Conservation (phyloP, 768 basidiomycete genomes). For the Coprinellus micaceus region DNA sequence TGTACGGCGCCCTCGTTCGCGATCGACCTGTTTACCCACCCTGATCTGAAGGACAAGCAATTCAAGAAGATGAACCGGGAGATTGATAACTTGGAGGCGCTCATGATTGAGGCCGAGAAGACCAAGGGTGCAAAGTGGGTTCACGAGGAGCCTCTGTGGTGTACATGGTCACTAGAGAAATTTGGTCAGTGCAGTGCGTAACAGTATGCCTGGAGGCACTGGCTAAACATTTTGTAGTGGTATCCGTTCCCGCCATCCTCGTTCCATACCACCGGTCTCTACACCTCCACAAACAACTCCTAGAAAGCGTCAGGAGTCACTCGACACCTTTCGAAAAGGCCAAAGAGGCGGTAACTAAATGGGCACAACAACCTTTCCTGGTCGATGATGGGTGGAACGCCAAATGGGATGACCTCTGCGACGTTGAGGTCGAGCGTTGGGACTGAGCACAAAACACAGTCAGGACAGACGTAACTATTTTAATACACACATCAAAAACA, state of each 20-base stretch:
- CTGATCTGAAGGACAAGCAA: constrained; percentile 54
- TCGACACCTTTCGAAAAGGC: constrained; percentile 68
- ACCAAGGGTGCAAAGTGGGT: constrained; percentile 72
- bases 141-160: constrained; percentile 70
- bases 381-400: constrained; percentile 67
- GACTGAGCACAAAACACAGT: constrained; percentile 23
- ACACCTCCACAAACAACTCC: constrained; percentile 49
- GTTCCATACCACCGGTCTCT: constrained; percentile 68
- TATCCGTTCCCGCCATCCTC: constrained; percentile 51
- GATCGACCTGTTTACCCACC: neutral
- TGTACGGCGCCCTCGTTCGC: constrained; percentile 17
- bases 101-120: constrained; percentile 68
- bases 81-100: constrained; percentile 60
- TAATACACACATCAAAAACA: too few relatives aligned
- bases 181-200: constrained; percentile 48
- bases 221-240: constrained; percentile 35
- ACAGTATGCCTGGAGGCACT: neutral
- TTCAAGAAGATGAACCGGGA: constrained; percentile 62
- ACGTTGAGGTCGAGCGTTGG: constrained; percentile 76
- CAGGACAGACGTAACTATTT: too few relatives aligned
- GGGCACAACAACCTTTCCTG: constrained; percentile 68
- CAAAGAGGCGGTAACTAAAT: constrained; percentile 55
- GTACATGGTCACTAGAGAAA: constrained; percentile 77
- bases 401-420: constrained; percentile 76
- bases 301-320: constrained; percentile 59